Evolutionary conservation across 352 stramenopile species (phyloP).

Genomic region (Pythium sukuiense): DNA sequence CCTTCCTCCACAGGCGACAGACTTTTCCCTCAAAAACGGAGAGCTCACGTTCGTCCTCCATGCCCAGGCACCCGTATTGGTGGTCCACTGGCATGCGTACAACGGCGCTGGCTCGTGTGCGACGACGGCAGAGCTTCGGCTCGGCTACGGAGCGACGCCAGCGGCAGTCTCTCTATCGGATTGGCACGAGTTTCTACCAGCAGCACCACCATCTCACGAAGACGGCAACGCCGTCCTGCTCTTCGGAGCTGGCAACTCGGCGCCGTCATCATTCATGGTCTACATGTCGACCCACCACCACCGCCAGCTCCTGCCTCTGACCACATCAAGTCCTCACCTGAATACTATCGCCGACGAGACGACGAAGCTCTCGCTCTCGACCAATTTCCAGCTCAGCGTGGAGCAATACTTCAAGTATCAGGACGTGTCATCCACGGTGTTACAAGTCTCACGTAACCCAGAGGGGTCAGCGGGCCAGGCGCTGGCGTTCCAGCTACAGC

Average conservation of each 20-base stretch:
- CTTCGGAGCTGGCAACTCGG: neutral
- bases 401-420: constrained; percentile 74
- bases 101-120: constrained; percentile 13
- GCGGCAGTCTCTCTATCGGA: constrained; percentile 16
- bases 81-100: constrained; percentile 45
- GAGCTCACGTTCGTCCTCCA: constrained; percentile 49
- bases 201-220: constrained; percentile 16
- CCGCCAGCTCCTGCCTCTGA: constrained; percentile 21
- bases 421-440: constrained; percentile 38
- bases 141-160: neutral
- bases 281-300: constrained; percentile 24
- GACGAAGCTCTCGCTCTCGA: constrained; percentile 23
- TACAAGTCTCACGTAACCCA: constrained; percentile 40
- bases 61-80: constrained; percentile 37
- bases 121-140: constrained; percentile 10
- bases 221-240: constrained; percentile 11
- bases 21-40: constrained; percentile 56
- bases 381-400: constrained; percentile 41
- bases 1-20: constrained; percentile 37
- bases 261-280: neutral
- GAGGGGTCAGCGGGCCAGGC: constrained; percentile 11
- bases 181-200: constrained; percentile 22
- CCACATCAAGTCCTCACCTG: constrained; percentile 8
- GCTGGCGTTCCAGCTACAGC: constrained; percentile 45
- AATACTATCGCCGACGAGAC: neutral